Base-by-base conservation (phyloP, 2,329 filamentous ascomycete species). In the Venturia carpophila region DNA sequence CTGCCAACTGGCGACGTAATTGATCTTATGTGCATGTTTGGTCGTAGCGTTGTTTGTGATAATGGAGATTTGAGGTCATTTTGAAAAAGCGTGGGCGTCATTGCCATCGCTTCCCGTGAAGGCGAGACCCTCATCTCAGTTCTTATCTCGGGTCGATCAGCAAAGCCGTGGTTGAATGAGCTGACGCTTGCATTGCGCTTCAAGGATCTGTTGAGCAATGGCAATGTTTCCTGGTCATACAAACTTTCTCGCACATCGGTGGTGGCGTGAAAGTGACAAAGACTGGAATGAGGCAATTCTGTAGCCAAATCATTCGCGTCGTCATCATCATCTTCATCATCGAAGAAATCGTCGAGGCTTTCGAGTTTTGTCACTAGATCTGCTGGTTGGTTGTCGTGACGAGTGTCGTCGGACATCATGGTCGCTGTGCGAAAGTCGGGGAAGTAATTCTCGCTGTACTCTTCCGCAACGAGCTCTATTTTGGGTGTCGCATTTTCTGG, bases 161-260 rank as follows among this genome's bases (percentile, higher is more conserved):
- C 84, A 70, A 97, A 93, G 5, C 91, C 91, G 71, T 92, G 95
- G 70, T 96, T 91, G 75, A 97, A 94, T 0, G 88, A 89, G 0
- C 84, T 83, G 1, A 86, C 84, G 62, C 85, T 89, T 45, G 88
- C 87, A 68, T 87, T 93, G 13, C 90, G 72, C 27, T 82, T 84
- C 30, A 89, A 81, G 0, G 91, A 94, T 72, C 94, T 90, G 70
- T 94, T 89, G 6, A 97, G 78, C 63, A 97, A 95, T 0, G 93
- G 93, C 13, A 94, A 81, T 7, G 94, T 95, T 73, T 96, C 91
- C 74, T 96, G 91, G 71, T 97, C 92, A 75, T 97, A 97, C 0
- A 97, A 78, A 72, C 91, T 87, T 27, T 92, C 90, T 0, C 87
- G 63, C 27, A 60, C 52, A 37, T 65, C 64, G 52, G 72, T 71